Base-by-base conservation (phyloP, 805 yeast species). In the Teunomyces tritomae region DNA sequence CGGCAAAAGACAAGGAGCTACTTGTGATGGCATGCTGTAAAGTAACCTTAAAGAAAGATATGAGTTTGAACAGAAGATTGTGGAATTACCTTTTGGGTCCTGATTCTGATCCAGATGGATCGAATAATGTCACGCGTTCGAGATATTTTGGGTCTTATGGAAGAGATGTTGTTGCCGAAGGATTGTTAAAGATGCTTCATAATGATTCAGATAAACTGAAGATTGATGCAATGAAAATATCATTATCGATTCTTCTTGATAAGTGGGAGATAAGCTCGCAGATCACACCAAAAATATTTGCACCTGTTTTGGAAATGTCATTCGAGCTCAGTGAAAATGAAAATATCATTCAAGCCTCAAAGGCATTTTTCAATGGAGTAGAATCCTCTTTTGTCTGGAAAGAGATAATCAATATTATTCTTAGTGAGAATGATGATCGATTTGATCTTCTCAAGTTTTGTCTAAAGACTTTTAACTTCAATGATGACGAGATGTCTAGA, bases 81-180 rank as follows among this genome's bases (percentile, higher is more conserved):
- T 91, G 98, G 97, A 84, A 78, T 49, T 94, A 97, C 96, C 69
- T 94, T 6, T 65, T 92, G 27, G 97, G 98, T 0, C 94, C 96
- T 1, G 89, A 84, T 13, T 11, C 48, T 14, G 32, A 46, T 40
- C 34, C 43, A 11, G 43, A 45, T n/a, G n/a, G 20, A 5, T 33
- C 44, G 20, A 17, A 20, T 13, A 29, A 49, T 65, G 20, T 51
- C 71, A 11, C 28, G 5, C 64, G 83, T 47, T 63, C 77, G 4
- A 74, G 74, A 28, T 91, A 85, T 59, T 90, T 91, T 62, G 59
- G 70, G n/a, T 59, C 57, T 5, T 74, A 76, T 58, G 96, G 89
- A 0, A 63, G 78, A 30, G 62, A 71, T 1, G 62, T 74, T 2
- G 64, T 91, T 7, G 57, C 74, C 0, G 56, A 65, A 2, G 89